Conservation (phyloP, 169 alveolate genomes). For the Plasmodium chabaudi region DNA sequence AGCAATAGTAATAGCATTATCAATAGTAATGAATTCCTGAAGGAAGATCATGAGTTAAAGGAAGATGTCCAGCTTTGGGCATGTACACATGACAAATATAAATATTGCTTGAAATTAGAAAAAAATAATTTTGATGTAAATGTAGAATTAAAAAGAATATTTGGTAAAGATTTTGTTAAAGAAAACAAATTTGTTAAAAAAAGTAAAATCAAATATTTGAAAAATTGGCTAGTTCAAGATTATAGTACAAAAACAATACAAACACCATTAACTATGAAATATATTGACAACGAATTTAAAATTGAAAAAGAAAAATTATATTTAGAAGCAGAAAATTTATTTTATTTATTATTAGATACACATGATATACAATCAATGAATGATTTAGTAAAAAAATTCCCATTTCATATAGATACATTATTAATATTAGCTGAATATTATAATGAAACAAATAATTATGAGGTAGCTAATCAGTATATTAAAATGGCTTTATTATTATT, state of each 20-base stretch:
- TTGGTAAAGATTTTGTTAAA: constrained; percentile 58
- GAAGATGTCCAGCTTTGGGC: constrained; percentile 10
- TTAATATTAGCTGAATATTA: constrained; percentile 44
- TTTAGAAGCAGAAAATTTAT: constrained; percentile 51
- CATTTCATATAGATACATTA: constrained; percentile 53
- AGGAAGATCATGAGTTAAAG: background rate
- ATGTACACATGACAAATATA: constrained; percentile 66
- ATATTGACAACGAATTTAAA: constrained; percentile 22
- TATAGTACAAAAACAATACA: constrained; percentile 20
- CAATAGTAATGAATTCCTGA: background rate
- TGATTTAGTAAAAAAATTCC: constrained; percentile 17
- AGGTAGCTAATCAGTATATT: constrained; percentile 32
- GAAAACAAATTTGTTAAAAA: constrained; percentile 35
- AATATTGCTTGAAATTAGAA: constrained; percentile 41
- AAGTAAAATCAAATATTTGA: constrained; percentile 49
- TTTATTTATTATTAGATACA: constrained; percentile 26
- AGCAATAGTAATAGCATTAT: background rate
- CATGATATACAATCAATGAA: constrained; percentile 59
- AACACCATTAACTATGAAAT: constrained; percentile 25
- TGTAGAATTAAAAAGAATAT: constrained; percentile 55
- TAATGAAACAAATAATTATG: constrained; percentile 36
- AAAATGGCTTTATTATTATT: constrained; percentile 32
- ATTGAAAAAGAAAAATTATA: constrained; percentile 37
- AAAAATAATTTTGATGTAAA: constrained; percentile 52
- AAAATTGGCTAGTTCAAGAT: constrained; percentile 70